phyloP scores from a whole-genome alignment of 2,329 filamentous ascomycete species.

The Fusarium napiforme region DNA sequence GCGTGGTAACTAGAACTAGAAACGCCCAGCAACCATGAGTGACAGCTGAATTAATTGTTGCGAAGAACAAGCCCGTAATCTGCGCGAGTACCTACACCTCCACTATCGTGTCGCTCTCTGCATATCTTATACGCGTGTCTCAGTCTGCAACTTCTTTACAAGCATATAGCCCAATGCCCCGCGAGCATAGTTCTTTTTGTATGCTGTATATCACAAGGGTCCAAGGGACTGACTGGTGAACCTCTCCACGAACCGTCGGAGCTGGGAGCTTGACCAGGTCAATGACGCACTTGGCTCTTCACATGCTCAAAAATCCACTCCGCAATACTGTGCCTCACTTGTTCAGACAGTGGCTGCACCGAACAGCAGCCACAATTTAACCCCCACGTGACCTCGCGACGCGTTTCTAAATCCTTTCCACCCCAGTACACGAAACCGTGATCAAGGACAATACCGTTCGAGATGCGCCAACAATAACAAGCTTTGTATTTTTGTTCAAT shows the following conservation, averaged over 20 bases:
- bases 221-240: background rate
- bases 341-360: background rate
- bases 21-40: conserved; percentile 38
- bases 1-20: conserved; percentile 12
- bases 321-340: conserved; percentile 21
- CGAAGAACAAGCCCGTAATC: conserved; percentile 16
- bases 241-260: conserved; percentile 11
- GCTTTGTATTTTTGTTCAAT: conserved; percentile 30
- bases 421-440: conserved; percentile 15
- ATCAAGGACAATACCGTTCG: background rate
- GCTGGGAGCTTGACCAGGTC: conserved; percentile 18
- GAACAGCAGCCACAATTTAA: background rate
- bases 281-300: conserved; percentile 42
- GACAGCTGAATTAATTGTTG: conserved; percentile 23
- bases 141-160: background rate
- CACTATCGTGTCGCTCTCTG: conserved; percentile 2
- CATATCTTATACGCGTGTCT: background rate
- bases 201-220: background rate
- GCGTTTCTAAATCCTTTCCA: conserved; percentile 29
- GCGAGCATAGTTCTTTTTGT: background rate
- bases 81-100: conserved; percentile 10
- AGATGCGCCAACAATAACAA: conserved; percentile 7
- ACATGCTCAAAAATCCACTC: conserved; percentile 38
- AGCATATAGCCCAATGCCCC: background rate
- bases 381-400: conserved; percentile 47